phyloP scores from a whole-genome alignment of 139 green algal species.

The Chlamydomonas schloesseri region DNA sequence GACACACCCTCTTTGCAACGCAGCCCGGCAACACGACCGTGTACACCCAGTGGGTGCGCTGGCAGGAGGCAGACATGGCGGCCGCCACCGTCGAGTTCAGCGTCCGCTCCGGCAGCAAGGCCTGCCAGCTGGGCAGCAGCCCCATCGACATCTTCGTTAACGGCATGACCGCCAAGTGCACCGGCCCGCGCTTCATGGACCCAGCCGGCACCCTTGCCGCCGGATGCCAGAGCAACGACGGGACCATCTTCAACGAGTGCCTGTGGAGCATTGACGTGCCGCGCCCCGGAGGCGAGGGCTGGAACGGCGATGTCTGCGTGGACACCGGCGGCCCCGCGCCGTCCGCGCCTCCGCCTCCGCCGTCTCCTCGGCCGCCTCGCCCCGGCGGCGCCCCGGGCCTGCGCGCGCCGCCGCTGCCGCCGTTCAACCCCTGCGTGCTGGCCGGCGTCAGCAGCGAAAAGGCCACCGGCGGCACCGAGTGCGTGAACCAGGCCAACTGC shows the following conservation, averaged over 20 bases:
- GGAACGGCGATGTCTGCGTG: not conserved
- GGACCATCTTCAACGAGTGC: not conserved
- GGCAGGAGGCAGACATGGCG: not conserved
- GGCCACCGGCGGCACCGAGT: not conserved
- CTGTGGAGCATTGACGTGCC: not conserved
- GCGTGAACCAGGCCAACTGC: not conserved
- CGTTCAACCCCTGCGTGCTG: not conserved
- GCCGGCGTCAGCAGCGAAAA: not conserved
- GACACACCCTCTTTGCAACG: too few species aligned
- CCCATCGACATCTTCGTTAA: not conserved
- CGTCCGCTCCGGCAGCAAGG: not conserved
- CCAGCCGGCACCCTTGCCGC: not conserved
- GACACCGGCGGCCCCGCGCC: not conserved
- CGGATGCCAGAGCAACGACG: not conserved
- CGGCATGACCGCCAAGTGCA: not conserved
- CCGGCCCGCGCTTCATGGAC: not conserved
- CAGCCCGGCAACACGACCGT: not conserved
- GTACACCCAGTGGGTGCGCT: not conserved
- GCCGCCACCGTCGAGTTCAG: not conserved
- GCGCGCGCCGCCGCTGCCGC: too few species aligned
- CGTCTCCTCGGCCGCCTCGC: not conserved
- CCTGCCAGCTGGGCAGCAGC: not conserved
- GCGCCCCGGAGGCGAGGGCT: not conserved
- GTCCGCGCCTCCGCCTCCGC: not conserved
- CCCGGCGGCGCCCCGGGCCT: not conserved